phyloP scores from a whole-genome alignment of 352 stramenopile genomes.

The Phytopythium sindhum region DNA sequence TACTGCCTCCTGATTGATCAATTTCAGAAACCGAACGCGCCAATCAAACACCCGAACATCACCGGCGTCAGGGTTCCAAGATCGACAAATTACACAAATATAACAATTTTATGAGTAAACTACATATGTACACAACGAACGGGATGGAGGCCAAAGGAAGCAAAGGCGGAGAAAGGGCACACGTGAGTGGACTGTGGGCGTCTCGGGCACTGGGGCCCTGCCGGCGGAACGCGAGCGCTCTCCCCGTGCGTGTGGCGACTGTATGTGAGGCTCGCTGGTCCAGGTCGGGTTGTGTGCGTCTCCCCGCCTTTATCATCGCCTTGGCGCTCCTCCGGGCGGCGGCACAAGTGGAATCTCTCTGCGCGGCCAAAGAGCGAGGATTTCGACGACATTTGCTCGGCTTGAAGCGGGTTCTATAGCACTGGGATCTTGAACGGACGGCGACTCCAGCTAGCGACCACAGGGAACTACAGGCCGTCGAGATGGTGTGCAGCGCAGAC shows the following conservation, averaged over 20 bases:
- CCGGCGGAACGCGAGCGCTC: conserved; percentile 3
- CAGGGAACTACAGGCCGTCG: neutral
- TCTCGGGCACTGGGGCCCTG: neutral
- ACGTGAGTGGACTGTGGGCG: neutral
- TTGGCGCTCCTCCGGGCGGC: neutral
- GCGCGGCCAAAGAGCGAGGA: conserved; percentile 2
- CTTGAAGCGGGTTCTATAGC: neutral
- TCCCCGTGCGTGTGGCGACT: neutral
- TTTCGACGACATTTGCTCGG: neutral
- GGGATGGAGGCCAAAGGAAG: neutral
- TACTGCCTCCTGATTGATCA: conserved; percentile 2
- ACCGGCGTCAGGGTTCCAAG: neutral
- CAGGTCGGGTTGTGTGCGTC: neutral
- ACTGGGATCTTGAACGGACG: neutral
- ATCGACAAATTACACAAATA: neutral
- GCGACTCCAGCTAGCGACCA: neutral
- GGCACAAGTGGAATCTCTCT: conserved; percentile 27
- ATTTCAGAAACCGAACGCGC: neutral
- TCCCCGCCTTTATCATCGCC: neutral
- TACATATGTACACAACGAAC: neutral
- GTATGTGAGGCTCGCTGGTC: neutral
- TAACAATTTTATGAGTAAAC: neutral
- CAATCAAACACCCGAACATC: conserved; percentile 5
- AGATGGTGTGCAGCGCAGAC: conserved; percentile 47
- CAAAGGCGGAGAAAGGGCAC: neutral